Base-by-base conservation (phyloP, 2,329 filamentous ascomycete species). In the Cercospora beticola region DNA sequence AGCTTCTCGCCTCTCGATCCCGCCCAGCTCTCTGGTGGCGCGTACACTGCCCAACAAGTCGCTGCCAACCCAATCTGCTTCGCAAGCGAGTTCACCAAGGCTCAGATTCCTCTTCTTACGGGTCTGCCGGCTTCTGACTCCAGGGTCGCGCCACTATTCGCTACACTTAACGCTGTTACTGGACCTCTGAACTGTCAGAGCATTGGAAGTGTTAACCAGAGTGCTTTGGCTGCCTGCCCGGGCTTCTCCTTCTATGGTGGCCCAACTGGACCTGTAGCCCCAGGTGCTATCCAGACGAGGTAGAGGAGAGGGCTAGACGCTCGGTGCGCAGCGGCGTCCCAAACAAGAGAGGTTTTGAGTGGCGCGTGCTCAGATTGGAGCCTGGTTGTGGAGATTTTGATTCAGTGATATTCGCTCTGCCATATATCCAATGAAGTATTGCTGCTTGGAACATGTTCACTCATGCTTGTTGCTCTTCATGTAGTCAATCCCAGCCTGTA, bases 31-130 rank as follows among this genome's bases (percentile, higher is more conserved):
- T 80, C 80, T 40, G 77, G 75, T 63, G 81, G 81, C 28, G 78
- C 85, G 0, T 81, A 83, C 66, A 85, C 82, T 68, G 70, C 76
- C 5, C 68, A 76, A 16, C 70, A 76, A 65, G 68, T 70, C 23
- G 72, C 72, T 30, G 58, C 62, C 31, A 76, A 71, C 72, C 76
- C 76, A 0, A 16, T 74, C 31, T 77, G 75, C 70, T 76, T 76
- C 70, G 74, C 68, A n/a, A 36, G 62, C 14, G 69, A 69, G 63
- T 76, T 73, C 61, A 71, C 71, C 16, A 63, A 67, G 33, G 73
- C 71, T 6, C 68, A 76, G 69, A 60, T 64, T 21, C 72, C 74
- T 2, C 61, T 67, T n/a, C 21, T 75, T 14, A 73, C 72, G 1
- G 73, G 74, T 10, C 57, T 76, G 12, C 26, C 16, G 16, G 10